Evolutionary conservation across 2,329 filamentous ascomycete species (phyloP), one percentile per base, ranked within the genome.

Genomic region (Colletotrichum sojae): DNA sequence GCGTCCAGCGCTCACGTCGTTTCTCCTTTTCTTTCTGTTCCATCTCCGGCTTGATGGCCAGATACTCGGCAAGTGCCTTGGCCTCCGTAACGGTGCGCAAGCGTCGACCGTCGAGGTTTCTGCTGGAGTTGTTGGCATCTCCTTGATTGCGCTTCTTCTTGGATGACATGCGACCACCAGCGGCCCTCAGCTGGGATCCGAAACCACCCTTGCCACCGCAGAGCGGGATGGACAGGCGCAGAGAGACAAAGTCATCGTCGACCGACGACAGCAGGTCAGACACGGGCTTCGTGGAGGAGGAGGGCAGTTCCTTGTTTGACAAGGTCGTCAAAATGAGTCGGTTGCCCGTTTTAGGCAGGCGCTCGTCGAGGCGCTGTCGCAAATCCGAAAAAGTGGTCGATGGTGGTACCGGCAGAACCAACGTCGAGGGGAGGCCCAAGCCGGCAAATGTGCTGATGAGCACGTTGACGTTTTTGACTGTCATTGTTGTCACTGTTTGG

Each of bases 91-190:
- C 94, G 2, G 96, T 98, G 58, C 97, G 91, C 63, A 99, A 80
- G 65, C 96, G 89, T 22, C 96, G 90, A 0, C 96, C 96, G 76
- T 98, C 96, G 2, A 99, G 86, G 73, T 98, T 99, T 72, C 96
- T 90, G 77, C 94, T 97, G 2, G 95, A 98, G 25, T 91, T 95
- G 76, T 97, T 95, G 71, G 94, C 91, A 45, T 97, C 94, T 61
- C 90, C 91, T 74, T 93, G 90, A 64, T 91, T 91, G 76, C 91
- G 91, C 86, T 95, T 96, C 84, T 97, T 97, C 75, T 89, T 89
- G n/a, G 93, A 95, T 2, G 94, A 97, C 96, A 99, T 99, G 83
- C 97, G 95, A 48, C 97, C 96, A 77, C 97, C 96, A 3, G 96
- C 96, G 0, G 97, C 96, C 77, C 97, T 94, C 45, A 99, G 90